A percentile compares a stretch with the other conserved stretches of the same genome.
phyloP scores from a whole-genome alignment of 2,329 filamentous ascomycete species.

The Clarireedia paspali region DNA sequence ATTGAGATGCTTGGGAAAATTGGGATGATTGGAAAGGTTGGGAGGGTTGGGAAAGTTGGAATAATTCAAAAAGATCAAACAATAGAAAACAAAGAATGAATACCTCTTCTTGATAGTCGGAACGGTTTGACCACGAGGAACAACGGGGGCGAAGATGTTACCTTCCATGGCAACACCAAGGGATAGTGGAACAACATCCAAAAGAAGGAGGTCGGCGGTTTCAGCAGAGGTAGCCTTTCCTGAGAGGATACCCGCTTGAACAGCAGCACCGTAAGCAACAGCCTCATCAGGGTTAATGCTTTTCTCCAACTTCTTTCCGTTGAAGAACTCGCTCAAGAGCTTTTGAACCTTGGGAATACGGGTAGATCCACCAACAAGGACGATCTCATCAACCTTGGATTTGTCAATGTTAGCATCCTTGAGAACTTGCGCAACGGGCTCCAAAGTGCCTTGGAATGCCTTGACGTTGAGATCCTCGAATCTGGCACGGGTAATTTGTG shows the following conservation, averaged over 20 bases:
- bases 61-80: neutral
- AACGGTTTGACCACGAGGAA: constrained; percentile 69
- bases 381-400: constrained; percentile 92
- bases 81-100: neutral
- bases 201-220: constrained; percentile 85
- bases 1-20: no score
- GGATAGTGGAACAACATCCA: constrained; percentile 93
- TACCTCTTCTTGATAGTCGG: constrained; percentile 68
- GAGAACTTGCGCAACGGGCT: constrained; percentile 92
- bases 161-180: constrained; percentile 99
- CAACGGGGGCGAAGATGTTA: constrained; percentile 95
- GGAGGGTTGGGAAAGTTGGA: no score
- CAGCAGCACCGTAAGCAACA: constrained; percentile 96
- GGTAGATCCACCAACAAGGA: constrained; percentile 96
- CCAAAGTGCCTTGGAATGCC: constrained; percentile 86
- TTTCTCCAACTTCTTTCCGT: constrained; percentile 99
- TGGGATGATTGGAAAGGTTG: neutral
- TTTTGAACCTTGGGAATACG: constrained; percentile 99
- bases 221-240: constrained; percentile 96
- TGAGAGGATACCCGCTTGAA: constrained; percentile 97
- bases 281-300: constrained; percentile 99
- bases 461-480: constrained; percentile 98
- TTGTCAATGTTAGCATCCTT: constrained; percentile 89
- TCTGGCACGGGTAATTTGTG: constrained; percentile 94
- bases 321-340: constrained; percentile 97